Base-by-base conservation (phyloP, 164 flowering plant species). In the Macadamia integrifolia region DNA sequence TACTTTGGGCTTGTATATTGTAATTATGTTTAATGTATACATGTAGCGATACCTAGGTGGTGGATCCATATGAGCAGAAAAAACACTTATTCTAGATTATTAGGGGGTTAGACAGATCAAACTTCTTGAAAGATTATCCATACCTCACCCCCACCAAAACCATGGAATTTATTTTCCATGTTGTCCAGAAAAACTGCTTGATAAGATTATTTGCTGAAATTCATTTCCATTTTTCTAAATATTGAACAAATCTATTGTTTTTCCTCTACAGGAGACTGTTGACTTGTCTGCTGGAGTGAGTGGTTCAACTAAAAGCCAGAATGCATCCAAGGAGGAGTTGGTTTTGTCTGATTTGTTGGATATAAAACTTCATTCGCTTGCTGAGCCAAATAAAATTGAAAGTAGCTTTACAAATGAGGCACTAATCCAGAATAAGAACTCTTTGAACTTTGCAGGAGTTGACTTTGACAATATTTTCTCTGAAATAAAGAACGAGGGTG, bases 251-350 rank as follows among this genome's bases (percentile, higher is more conserved):
- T 32, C 55, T n/a, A n/a, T n/a, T n/a, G 10, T 6, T 59, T 17
- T 13, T 68, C 8, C n/a, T 35, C 72, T 75, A 76, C 86, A 90
- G 96, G 96, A 90, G 75, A 68, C 71, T 14, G 86, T 82, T 18
- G 75, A 63, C 52, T 76, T 75, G 49, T 4, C 66, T 9, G 42
- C 52, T 28, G 78, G 72, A 72, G 72, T 58, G 60, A 66, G 44
- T 65, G 80, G 75, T 62, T 74, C 72, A 66, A 62, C 66, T 53
- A 70, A 79, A 78, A 79, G 80, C n/a, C 69, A 66, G 56, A 74
- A 49, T 60, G 61, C 81, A 9, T 58, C 78, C 3, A 80, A 71
- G 61, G 77, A 77, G 23, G 77, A 72, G 49, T 8, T 79, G 61
- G 74, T 78, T 1, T 69, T 87, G 72, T 84, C 88, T 57, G 86